A percentile compares a stretch with the other conserved stretches of the same genome.
Conservation (phyloP, 140 eudicot species). For the Bidens hawaiensis region DNA sequence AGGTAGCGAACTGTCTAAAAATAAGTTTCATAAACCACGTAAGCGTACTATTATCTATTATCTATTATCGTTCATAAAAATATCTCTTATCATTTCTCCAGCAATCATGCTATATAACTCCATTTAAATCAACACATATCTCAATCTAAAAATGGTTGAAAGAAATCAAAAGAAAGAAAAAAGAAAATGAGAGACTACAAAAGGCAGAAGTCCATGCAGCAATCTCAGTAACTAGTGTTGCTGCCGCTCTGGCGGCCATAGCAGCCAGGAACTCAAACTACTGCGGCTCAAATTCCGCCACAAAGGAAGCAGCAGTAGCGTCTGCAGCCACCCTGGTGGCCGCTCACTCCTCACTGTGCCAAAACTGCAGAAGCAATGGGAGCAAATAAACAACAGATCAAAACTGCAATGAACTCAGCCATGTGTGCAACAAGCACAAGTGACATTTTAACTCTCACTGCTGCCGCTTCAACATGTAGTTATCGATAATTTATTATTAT, state of each 20-base stretch:
- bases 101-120: slow-evolving; percentile 61
- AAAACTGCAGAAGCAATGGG: slow-evolving; percentile 79
- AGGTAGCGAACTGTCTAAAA: too few species aligned
- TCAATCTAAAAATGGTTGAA: slow-evolving; percentile 83
- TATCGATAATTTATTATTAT: neutral
- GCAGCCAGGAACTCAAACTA: slow-evolving; percentile 59
- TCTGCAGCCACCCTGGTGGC: slow-evolving; percentile 82
- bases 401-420: slow-evolving; percentile 66
- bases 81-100: slow-evolving; percentile 32
- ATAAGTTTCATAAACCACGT: too few species aligned
- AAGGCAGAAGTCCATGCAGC: slow-evolving; percentile 95
- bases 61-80: too few species aligned
- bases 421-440: slow-evolving; percentile 58
- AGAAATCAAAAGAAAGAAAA: slow-evolving; percentile 70
- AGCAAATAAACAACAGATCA: slow-evolving; percentile 64
- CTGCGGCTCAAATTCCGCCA: slow-evolving; percentile 8
- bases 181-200: slow-evolving; percentile 75
- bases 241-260: slow-evolving; percentile 88
- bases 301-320: slow-evolving; percentile 64
- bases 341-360: slow-evolving; percentile 94
- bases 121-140: slow-evolving; percentile 41
- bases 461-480: slow-evolving; percentile 92
- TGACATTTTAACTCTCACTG: slow-evolving; percentile 79
- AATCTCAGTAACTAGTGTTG: slow-evolving; percentile 84
- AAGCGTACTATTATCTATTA: too few species aligned